Evolutionary conservation across 768 basidiomycete species (phyloP), one percentile per base, ranked within the genome.

Genomic region (Candolleomyces efflorescens): DNA sequence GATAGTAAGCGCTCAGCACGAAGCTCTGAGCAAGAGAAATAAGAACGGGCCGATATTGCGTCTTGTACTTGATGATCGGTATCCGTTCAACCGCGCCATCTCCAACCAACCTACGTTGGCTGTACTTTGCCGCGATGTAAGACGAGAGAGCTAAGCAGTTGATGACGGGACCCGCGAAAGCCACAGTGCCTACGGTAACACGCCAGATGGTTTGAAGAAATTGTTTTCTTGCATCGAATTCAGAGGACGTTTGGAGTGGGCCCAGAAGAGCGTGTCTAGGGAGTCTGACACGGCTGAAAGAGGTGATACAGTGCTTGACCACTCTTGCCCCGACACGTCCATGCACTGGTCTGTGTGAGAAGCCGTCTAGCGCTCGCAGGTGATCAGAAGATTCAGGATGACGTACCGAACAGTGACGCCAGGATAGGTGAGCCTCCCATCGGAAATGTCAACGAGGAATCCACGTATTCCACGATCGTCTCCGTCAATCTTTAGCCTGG

Each of bases 381-480:
- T n/a, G n/a, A 37, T 18, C 26, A 13, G 48, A 32, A 55, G 12
- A 12, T 39, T n/a, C n/a, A n/a, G n/a, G n/a, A n/a, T n/a, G n/a
- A n/a, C 51, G 13, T 24, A 70, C 76, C 62, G 67, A 9, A 65
- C 58, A 9, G 56, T 62, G n/a, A 80, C 60, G 0, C 78, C 78
- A 1, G 64, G 51, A 45, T 62, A 68, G 75, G 76, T 79, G 5
- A 66, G 36, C 7, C 59, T 38, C 1, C 78, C 77, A 53, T 80
- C 74, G 45, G 74, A 67, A 2, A 80, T 41, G 1, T 64, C 63
- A 3, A 80, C 73, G 10, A 79, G n/a, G 56, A 79, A 80, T 1
- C 73, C 67, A 4, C 71, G 66, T 10, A 75, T 52, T 1, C 79
- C 79, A 5, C 64, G 62, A 46, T 72, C 66, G 49, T 73, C 68